These are phyloP conservation scores for Eucalyptus lansdowneana DNA, from an alignment of 345 rosid genomes.

Conservation along the genomic window DNA sequence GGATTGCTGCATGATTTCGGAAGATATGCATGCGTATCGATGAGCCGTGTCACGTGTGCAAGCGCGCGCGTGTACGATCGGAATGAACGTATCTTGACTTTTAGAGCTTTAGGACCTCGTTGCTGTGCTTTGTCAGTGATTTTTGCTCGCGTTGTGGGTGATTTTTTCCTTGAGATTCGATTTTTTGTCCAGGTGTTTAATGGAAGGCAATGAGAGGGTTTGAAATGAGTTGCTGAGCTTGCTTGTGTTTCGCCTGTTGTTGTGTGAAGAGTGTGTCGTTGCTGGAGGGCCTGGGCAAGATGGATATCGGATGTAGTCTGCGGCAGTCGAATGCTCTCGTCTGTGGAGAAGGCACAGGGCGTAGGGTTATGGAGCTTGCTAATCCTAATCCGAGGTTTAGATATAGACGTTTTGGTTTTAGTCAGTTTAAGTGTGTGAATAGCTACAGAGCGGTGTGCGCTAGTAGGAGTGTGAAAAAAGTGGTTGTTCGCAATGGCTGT, in stretches of 20 bases:
- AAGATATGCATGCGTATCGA: not conserved
- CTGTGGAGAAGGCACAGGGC: constrained; percentile 13
- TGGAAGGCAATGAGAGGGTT: constrained; percentile 8
- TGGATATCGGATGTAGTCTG: constrained; percentile 50
- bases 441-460: constrained; percentile 7
- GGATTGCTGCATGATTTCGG: not conserved
- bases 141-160: not conserved
- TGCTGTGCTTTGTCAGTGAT: not conserved
- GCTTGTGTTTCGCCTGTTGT: not conserved
- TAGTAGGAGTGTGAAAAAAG: constrained; percentile 10
- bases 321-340: constrained; percentile 23
- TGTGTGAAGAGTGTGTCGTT: not conserved
- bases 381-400: constrained; percentile 16
- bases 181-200: constrained; percentile 23
- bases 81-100: not conserved
- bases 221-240: not conserved
- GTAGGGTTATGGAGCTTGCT: constrained; percentile 6
- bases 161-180: not conserved
- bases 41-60: not conserved
- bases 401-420: constrained; percentile 11
- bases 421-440: constrained; percentile 9
- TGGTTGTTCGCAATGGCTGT: constrained; percentile 1
- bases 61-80: not conserved
- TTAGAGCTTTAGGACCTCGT: not conserved
- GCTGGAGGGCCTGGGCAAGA: not conserved